Conservation (phyloP, 345 rosid genomes). For the Boechera divaricarpa region DNA sequence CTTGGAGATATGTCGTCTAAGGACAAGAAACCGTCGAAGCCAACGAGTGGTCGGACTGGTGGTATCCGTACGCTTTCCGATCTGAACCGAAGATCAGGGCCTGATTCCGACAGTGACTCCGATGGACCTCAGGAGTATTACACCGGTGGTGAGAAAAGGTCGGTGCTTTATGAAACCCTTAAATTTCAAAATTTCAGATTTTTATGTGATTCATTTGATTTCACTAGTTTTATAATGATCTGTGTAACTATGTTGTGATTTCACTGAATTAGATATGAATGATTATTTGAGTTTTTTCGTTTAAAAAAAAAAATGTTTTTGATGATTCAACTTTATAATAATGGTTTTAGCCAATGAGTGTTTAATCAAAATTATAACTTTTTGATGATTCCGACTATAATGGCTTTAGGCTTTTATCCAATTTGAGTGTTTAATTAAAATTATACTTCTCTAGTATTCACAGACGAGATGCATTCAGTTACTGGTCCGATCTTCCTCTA, state of each 20-base stretch:
- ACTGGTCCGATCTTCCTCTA: constrained; percentile 7
- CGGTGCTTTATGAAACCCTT: not conserved
- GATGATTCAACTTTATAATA: not conserved
- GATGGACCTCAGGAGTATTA: constrained; percentile 87
- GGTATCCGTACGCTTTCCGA: constrained; percentile 88
- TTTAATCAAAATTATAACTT: not conserved
- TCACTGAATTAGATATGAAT: not conserved
- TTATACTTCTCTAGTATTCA: too few relatives aligned
- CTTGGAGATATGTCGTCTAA: constrained; percentile 61
- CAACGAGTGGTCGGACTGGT: constrained; percentile 61
- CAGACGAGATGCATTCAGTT: too few relatives aligned
- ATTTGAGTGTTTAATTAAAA: too few relatives aligned
- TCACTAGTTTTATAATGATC: constrained; percentile 11
- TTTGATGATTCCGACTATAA: too few relatives aligned
- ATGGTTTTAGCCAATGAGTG: not conserved
- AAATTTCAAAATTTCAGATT: not conserved
- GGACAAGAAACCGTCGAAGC: constrained; percentile 78
- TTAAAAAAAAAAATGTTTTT: not conserved
- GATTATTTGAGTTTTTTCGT: not conserved
- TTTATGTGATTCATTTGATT: not conserved
- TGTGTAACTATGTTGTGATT: not conserved
- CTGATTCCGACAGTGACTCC: constrained; percentile 86
- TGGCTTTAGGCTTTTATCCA: too few relatives aligned
- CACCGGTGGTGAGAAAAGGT: constrained; percentile 99
- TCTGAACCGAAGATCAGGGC: constrained; percentile 71